Evolutionary conservation across 2,329 filamentous ascomycete genomes (phyloP).

Genomic region (Neobulgaria alba): DNA sequence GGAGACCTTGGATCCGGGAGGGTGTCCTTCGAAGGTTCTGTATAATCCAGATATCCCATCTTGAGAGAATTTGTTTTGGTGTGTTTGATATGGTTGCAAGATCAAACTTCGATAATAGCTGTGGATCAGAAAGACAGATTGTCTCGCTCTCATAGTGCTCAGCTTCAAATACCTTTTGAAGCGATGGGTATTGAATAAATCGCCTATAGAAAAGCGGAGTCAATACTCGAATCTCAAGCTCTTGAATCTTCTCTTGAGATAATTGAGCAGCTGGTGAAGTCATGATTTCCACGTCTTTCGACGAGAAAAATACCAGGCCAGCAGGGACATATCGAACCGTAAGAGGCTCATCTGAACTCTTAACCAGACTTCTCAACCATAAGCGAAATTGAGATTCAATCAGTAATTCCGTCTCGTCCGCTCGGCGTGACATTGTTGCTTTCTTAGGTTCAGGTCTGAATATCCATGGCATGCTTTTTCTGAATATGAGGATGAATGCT

Average conservation of each 20-base stretch:
- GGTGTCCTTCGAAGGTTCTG: no score
- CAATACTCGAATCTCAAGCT: slow-evolving; percentile 48
- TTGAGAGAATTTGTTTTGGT: no score
- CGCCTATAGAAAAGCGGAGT: slow-evolving; percentile 60
- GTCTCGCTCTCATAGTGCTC: slow-evolving; percentile 7
- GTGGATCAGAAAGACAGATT: slow-evolving; percentile 9
- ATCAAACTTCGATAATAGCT: neutral
- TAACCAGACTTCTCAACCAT: slow-evolving; percentile 43
- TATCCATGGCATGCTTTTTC: slow-evolving; percentile 52
- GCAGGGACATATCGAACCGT: slow-evolving; percentile 45
- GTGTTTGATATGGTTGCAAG: neutral
- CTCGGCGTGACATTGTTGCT: slow-evolving; percentile 44
- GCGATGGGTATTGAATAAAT: slow-evolving; percentile 48
- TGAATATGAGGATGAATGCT: slow-evolving; percentile 48
- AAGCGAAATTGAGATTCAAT: slow-evolving; percentile 40
- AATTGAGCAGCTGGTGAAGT: slow-evolving; percentile 26
- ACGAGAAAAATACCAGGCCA: slow-evolving; percentile 31
- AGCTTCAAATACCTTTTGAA: slow-evolving; percentile 4
- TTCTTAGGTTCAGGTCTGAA: slow-evolving; percentile 53
- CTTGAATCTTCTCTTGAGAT: slow-evolving; percentile 14
- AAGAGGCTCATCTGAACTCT: slow-evolving; percentile 33
- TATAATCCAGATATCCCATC: no score
- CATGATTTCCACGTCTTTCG: slow-evolving; percentile 32
- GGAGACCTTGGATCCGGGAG: no score
- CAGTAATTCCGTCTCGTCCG: slow-evolving; percentile 39